phyloP scores from a whole-genome alignment of 179 eudicot genomes.

The Spinacia oleracea region DNA sequence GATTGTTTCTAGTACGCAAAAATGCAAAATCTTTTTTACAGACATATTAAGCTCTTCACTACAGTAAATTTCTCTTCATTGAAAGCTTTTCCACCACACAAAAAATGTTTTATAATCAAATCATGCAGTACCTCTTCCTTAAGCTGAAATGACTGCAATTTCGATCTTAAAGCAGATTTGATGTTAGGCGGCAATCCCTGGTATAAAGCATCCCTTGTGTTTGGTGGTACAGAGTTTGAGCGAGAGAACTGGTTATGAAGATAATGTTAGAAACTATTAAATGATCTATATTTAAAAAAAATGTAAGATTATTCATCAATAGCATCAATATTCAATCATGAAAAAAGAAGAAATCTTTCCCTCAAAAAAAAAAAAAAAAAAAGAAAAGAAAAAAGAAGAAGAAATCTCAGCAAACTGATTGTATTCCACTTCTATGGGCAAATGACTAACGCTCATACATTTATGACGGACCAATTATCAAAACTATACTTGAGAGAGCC shows the following conservation, averaged over 20 bases:
- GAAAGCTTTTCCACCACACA: background rate
- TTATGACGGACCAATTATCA: background rate
- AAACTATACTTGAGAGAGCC: background rate
- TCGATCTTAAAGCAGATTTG: conserved; percentile 77
- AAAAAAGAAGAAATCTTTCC: too few relatives aligned
- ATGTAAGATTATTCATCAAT: background rate
- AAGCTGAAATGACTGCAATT: conserved; percentile 61
- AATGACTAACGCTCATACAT: background rate
- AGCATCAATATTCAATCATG: background rate
- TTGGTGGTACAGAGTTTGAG: conserved; percentile 87
- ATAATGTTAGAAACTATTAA: background rate
- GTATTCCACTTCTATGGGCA: background rate
- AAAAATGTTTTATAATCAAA: background rate
- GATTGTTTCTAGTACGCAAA: too few relatives aligned
- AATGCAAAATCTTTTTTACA: background rate
- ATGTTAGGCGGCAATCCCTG: conserved; percentile 91
- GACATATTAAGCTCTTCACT: background rate
- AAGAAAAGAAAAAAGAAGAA: too few relatives aligned
- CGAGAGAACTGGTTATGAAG: conserved; percentile 72
- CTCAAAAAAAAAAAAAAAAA: too few relatives aligned
- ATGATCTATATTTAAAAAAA: background rate
- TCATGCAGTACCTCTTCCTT: conserved; percentile 66
- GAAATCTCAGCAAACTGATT: background rate
- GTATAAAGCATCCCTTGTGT: conserved; percentile 82
- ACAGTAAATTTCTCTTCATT: background rate